Evolutionary conservation across 352 stramenopile species (phyloP).

Genomic region (Peronosclerospora sorghi): DNA sequence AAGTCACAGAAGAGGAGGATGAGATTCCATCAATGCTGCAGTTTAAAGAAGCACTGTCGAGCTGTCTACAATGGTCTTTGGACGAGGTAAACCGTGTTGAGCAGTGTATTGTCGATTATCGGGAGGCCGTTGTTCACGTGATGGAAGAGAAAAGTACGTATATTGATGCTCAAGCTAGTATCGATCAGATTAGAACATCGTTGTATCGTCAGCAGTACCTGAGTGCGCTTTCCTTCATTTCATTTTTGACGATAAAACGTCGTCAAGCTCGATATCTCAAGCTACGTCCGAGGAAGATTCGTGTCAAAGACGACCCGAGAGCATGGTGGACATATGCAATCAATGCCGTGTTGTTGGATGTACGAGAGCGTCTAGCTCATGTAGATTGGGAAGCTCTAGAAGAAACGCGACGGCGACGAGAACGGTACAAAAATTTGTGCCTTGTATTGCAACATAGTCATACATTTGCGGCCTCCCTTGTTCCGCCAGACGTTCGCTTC

Average conservation of each 20-base stretch:
- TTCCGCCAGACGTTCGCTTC: conserved; percentile 27
- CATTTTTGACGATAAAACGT: conserved; percentile 53
- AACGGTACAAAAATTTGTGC: conserved; percentile 61
- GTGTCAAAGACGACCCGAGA: conserved; percentile 35
- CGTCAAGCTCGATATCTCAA: conserved; percentile 46
- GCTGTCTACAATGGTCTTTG: conserved; percentile 64
- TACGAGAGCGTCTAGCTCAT: conserved; percentile 52
- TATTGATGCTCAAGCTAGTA: conserved; percentile 55
- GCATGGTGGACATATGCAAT: conserved; percentile 77
- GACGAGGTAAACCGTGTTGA: conserved; percentile 51
- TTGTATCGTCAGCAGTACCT: conserved; percentile 62
- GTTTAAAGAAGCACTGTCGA: conserved; percentile 63
- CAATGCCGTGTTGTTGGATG: conserved; percentile 54
- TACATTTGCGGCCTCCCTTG: conserved; percentile 22
- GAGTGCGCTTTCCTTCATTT: conserved; percentile 59
- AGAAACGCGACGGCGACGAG: conserved; percentile 20
- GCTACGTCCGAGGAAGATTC: conserved; percentile 35
- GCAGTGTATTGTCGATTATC: conserved; percentile 52
- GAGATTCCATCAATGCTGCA: conserved; percentile 54
- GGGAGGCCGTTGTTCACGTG: conserved; percentile 68
- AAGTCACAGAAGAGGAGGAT: conserved; percentile 69
- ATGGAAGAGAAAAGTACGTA: conserved; percentile 86
- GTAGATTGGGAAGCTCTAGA: conserved; percentile 55
- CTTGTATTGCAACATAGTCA: conserved; percentile 17
- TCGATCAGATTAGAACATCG: conserved; percentile 64